These are phyloP conservation scores for Aspergillus sp. DNA, from an alignment of 2,329 filamentous ascomycete genomes.

Conservation along the genomic window DNA sequence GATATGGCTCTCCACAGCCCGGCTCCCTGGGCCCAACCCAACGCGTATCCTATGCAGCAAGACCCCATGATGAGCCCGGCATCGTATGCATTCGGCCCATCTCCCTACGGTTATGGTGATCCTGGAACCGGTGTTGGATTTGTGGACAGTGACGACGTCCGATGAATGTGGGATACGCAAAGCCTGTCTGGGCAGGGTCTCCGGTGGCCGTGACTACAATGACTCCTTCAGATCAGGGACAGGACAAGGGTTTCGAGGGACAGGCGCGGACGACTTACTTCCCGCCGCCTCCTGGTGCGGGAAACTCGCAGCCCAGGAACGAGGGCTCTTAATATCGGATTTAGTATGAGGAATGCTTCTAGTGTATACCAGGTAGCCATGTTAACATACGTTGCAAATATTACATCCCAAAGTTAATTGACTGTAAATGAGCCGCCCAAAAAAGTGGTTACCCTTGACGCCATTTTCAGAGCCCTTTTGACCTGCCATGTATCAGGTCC, in stretches of 20 bases:
- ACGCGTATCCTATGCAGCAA: constrained; percentile 3
- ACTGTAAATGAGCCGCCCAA: too few species aligned
- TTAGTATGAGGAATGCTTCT: too few species aligned
- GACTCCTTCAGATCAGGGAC: constrained; percentile 5
- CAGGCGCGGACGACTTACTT: background rate
- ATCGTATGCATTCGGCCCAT: constrained; percentile 8
- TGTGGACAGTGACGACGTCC: constrained; percentile 18
- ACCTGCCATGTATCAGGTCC: too few species aligned
- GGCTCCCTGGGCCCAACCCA: constrained; percentile 15
- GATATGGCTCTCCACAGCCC: constrained; percentile 18
- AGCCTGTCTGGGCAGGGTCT: constrained; percentile 2
- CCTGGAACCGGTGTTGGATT: constrained; percentile 16
- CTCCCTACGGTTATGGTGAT: background rate
- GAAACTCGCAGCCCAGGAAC: background rate
- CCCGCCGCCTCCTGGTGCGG: background rate
- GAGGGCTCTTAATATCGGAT: too few species aligned
- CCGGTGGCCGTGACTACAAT: constrained; percentile 2
- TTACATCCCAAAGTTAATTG: too few species aligned
- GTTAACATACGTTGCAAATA: too few species aligned
- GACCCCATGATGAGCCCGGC: constrained; percentile 4
- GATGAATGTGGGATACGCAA: constrained; percentile 9
- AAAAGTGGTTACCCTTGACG: too few species aligned
- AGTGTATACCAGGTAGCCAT: too few species aligned
- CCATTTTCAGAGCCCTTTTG: too few species aligned
- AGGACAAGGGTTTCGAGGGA: background rate